Percentiles rank a stretch among this genome's conserved stretches.
Evolutionary conservation across 192 early-diverging fungal genomes (phyloP).

Genomic region (Phycomyces blakesleeanus): DNA sequence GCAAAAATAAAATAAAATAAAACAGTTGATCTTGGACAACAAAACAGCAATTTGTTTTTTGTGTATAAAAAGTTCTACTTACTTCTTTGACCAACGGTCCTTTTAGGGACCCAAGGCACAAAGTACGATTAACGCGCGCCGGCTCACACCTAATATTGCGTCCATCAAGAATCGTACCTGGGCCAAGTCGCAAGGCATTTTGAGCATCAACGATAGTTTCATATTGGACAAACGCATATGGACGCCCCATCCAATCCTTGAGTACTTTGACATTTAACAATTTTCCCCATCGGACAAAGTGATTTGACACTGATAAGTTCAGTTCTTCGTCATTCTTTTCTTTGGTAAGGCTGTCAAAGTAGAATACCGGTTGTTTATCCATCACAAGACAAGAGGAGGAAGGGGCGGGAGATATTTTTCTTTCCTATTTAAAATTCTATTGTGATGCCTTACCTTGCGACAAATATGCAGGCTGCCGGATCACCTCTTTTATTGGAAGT

Average conservation of each 20-base stretch:
- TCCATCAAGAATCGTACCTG: conserved; percentile 63
- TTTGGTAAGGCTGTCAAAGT: conserved; percentile 46
- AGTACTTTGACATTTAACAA: conserved; percentile 68
- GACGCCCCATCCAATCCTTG: conserved; percentile 66
- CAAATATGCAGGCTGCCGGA: conserved; percentile 66
- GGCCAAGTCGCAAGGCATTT: conserved; percentile 57
- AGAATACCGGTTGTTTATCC: background rate
- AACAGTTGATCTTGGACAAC: too few species aligned
- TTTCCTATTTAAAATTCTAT: too few species aligned
- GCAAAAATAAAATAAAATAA: too few species aligned
- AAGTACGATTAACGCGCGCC: conserved; percentile 71
- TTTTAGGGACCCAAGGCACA: conserved; percentile 53
- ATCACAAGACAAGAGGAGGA: background rate
- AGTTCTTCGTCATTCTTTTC: conserved; percentile 50
- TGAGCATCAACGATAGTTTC: conserved; percentile 52
- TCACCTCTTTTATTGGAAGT: conserved; percentile 30
- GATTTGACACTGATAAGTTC: conserved; percentile 46
- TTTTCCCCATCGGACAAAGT: conserved; percentile 63
- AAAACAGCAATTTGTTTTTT: too few species aligned
- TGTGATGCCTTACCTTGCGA: conserved; percentile 64
- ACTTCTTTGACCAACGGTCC: conserved; percentile 41
- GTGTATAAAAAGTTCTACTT: conserved; percentile 9
- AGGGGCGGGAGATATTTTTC: background rate
- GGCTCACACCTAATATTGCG: conserved; percentile 72
- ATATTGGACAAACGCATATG: conserved; percentile 80